Evolutionary conservation across 768 basidiomycete genomes (phyloP).

Genomic region (Leccinum incarnatum): DNA sequence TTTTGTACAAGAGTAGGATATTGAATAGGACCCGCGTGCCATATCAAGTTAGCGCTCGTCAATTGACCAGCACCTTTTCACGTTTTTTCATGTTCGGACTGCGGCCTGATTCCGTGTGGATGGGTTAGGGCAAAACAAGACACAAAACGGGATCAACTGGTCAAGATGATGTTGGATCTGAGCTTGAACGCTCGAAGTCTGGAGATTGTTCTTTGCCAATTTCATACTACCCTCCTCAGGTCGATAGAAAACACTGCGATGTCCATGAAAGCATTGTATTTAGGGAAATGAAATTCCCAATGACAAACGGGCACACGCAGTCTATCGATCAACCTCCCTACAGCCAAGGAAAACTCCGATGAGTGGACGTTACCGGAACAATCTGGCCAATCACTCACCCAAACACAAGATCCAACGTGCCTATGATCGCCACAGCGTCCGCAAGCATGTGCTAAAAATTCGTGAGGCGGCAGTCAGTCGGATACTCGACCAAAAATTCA

Average conservation of each 20-base stretch:
- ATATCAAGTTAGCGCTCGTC: not conserved
- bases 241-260: not conserved
- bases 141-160: not conserved
- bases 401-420: slow-evolving; percentile 98
- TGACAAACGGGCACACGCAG: not conserved
- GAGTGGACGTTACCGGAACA: not conserved
- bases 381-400: slow-evolving; percentile 55
- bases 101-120: not conserved
- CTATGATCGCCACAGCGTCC: slow-evolving; percentile 95
- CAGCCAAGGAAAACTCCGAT: not conserved
- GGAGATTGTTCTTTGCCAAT: not conserved
- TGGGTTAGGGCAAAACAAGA: not conserved
- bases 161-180: not conserved
- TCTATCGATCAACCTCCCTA: slow-evolving; percentile 35
- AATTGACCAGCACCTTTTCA: not conserved
- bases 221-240: not conserved
- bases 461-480: slow-evolving; percentile 18
- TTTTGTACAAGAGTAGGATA: not conserved
- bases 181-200: not conserved
- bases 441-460: slow-evolving; percentile 79
- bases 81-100: not conserved
- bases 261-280: not conserved
- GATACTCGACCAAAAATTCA: not conserved
- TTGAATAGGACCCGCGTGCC: not conserved
- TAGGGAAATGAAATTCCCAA: not conserved